These are phyloP conservation scores for Spathaspora sp. DNA, from an alignment of 805 yeast species.

Conservation along the genomic window DNA sequence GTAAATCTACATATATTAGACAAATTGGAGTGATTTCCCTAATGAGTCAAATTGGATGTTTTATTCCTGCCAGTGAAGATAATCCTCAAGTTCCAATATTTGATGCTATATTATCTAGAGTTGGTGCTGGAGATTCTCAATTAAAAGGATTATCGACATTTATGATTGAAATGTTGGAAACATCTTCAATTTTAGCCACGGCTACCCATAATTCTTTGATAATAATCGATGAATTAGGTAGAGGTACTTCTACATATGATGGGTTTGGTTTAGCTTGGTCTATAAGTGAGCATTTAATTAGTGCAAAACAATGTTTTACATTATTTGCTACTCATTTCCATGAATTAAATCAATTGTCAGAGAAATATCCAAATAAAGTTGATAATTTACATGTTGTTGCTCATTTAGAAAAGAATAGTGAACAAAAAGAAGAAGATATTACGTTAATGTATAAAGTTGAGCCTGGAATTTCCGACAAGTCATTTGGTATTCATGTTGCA, in stretches of 20 bases:
- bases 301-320: constrained; percentile 69
- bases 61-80: constrained; percentile 62
- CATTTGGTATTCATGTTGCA: constrained; percentile 97
- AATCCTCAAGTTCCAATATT: constrained; percentile 75
- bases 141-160: constrained; percentile 95
- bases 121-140: constrained; percentile 99
- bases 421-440: constrained; percentile 49
- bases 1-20: constrained; percentile 89
- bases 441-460: constrained; percentile 92
- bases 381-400: constrained; percentile 91
- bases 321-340: constrained; percentile 97
- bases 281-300: constrained; percentile 80
- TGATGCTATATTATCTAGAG: constrained; percentile 91
- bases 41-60: constrained; percentile 87
- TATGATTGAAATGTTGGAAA: constrained; percentile 88
- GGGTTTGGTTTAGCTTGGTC: constrained; percentile 99
- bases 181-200: constrained; percentile 78
- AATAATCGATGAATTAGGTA: constrained; percentile 91
- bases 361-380: constrained; percentile 54
- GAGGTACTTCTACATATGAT: constrained; percentile 88
- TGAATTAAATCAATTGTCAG: constrained; percentile 80
- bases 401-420: constrained; percentile 59
- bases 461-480: constrained; percentile 91
- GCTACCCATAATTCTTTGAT: constrained; percentile 78
- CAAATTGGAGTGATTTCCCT: constrained; percentile 85